phyloP scores from a whole-genome alignment of 2,329 filamentous ascomycete species.

The Fragosphaeria purpurea region DNA sequence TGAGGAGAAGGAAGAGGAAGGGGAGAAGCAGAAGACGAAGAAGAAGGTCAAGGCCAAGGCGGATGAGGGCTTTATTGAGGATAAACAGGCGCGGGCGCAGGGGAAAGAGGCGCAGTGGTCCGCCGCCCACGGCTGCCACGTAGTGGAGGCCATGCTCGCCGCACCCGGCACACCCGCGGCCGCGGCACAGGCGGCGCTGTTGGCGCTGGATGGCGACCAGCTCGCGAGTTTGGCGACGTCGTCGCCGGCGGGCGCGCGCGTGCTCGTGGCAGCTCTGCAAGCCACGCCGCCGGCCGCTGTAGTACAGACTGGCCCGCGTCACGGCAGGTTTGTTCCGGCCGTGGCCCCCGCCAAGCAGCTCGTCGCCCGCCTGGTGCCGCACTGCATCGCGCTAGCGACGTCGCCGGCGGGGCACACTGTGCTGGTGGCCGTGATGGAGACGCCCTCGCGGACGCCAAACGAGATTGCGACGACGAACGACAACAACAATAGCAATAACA shows the following conservation, averaged over 20 bases:
- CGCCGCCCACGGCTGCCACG: constrained; percentile 63
- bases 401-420: constrained; percentile 43
- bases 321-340: no score
- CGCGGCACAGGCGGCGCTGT: constrained; percentile 63
- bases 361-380: constrained; percentile 36
- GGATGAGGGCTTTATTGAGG: constrained; percentile 9
- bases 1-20: constrained; percentile 9
- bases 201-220: constrained; percentile 44
- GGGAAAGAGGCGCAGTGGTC: constrained; percentile 27
- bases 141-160: constrained; percentile 69
- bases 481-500: neutral
- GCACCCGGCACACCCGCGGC: constrained; percentile 59
- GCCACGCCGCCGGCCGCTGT: constrained; percentile 31
- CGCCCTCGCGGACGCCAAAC: constrained; percentile 31
- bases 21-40: constrained; percentile 10
- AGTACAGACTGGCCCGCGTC: no score
- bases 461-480: neutral
- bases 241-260: constrained; percentile 36
- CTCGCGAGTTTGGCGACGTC: constrained; percentile 55
- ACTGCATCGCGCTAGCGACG: constrained; percentile 34
- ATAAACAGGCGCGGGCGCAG: constrained; percentile 1
- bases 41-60: constrained; percentile 5
- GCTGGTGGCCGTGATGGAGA: constrained; percentile 36
- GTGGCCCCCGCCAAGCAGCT: constrained; percentile 43
- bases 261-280: constrained; percentile 41